phyloP scores from a whole-genome alignment of 2,329 filamentous ascomycete genomes.

The Colletotrichum liaoningense region DNA sequence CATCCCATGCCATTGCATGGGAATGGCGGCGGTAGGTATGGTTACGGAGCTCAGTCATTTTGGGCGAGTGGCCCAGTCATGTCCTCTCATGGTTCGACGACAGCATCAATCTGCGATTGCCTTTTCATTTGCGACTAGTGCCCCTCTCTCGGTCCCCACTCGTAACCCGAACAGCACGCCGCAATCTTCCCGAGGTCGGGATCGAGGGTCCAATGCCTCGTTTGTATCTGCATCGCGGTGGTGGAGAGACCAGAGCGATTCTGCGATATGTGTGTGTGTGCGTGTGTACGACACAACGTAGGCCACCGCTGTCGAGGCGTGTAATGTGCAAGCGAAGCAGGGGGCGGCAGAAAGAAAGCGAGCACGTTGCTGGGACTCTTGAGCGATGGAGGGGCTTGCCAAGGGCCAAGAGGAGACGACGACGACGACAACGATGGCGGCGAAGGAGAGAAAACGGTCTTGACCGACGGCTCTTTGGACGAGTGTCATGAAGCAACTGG shows the following conservation, averaged over 20 bases:
- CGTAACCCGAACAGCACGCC: not conserved
- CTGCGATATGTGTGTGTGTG: no score
- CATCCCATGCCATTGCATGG: slow-evolving; percentile 20
- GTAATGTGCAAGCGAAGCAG: not conserved
- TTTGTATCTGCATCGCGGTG: slow-evolving; percentile 8
- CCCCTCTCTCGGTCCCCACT: not conserved
- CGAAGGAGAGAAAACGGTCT: not conserved
- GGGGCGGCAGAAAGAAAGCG: not conserved
- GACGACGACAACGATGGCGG: slow-evolving; percentile 4
- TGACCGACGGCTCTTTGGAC: no score
- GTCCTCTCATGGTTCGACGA: not conserved
- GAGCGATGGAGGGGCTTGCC: not conserved
- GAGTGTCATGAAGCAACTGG: slow-evolving; percentile 16
- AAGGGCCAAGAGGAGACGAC: slow-evolving; percentile 4
- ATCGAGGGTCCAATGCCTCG: slow-evolving; percentile 9
- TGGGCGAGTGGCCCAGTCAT: not conserved
- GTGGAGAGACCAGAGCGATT: no score
- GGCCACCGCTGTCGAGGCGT: not conserved
- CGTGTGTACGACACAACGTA: not conserved
- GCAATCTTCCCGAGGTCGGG: slow-evolving; percentile 10
- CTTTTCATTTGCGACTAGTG: slow-evolving; percentile 16
- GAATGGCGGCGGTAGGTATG: not conserved
- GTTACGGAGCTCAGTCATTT: not conserved
- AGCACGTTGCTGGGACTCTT: not conserved
- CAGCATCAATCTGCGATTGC: slow-evolving; percentile 21